Conservation (phyloP, 805 yeast genomes). For the Starmerella riodocensis region DNA sequence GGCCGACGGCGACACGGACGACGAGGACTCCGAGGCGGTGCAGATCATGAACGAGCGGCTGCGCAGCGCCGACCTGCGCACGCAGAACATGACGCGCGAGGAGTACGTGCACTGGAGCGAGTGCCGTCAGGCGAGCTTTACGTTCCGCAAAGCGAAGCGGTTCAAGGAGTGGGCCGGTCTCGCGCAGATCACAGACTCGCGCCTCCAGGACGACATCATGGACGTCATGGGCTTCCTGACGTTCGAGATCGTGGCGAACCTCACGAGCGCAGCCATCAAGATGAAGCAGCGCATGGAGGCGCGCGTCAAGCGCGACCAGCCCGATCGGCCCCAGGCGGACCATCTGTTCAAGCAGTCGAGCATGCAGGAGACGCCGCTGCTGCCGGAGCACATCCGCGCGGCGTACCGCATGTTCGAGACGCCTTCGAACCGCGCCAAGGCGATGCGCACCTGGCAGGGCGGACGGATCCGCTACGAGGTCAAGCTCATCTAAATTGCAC, state of each 20-base stretch:
- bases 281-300: conserved; percentile 51
- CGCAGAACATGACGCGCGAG: conserved; percentile 84
- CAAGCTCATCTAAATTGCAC: conserved; percentile 16
- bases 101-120: conserved; percentile 99
- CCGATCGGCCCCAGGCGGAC: conserved; percentile 10
- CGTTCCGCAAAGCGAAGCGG: conserved; percentile 85
- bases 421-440: conserved; percentile 13
- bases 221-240: conserved; percentile 92
- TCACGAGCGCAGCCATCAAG: conserved; percentile 81
- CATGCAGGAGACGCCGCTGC: conserved; percentile 20
- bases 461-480: conserved; percentile 13
- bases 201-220: conserved; percentile 91
- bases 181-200: conserved; percentile 65
- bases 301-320: conserved; percentile 3
- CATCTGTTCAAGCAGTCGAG: conserved; percentile 17
- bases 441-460: conserved; percentile 16
- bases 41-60: conserved; percentile 85
- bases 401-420: conserved; percentile 20
- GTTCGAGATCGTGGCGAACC: conserved; percentile 87
- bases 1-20: conserved; percentile 34
- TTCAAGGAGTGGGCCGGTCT: conserved; percentile 96
- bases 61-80: conserved; percentile 87
- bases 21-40: conserved; percentile 65
- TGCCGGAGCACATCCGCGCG: conserved; percentile 21
- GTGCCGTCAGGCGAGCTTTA: conserved; percentile 93